Conservation (phyloP, 441 rosid species). For the Geranium incanum region DNA sequence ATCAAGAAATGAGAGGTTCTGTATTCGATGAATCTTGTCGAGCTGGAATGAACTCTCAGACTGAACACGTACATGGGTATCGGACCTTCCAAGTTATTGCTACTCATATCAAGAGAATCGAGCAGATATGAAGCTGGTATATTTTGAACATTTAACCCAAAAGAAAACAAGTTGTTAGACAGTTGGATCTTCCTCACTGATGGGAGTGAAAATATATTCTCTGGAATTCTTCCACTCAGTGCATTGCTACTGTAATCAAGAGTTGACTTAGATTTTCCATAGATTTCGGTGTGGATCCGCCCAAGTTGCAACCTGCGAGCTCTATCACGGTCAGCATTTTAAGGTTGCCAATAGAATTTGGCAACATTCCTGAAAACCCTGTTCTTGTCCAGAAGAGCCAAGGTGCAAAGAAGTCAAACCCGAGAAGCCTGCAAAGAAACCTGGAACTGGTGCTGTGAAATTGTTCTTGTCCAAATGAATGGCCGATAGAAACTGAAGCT, state of each 20-base stretch:
- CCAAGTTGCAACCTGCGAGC: constrained; percentile 7
- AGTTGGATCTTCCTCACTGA: background rate
- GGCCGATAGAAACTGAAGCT: constrained; percentile 20
- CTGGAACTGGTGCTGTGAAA: constrained; percentile 6
- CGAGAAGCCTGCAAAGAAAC: constrained; percentile 10
- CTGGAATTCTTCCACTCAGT: constrained; percentile 12
- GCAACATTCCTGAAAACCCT: constrained; percentile 24
- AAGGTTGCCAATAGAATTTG: constrained; percentile 29
- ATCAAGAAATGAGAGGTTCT: constrained; percentile 11
- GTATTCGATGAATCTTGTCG: background rate
- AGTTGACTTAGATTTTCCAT: constrained; percentile 18
- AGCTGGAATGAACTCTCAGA: background rate
- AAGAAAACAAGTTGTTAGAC: background rate
- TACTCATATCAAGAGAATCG: background rate
- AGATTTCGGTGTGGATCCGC: constrained; percentile 26
- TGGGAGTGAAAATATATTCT: constrained; percentile 10
- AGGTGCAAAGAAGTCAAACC: constrained; percentile 4
- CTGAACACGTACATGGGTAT: background rate
- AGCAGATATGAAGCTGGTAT: background rate
- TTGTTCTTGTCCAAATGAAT: constrained; percentile 9
- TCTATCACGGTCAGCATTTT: constrained; percentile 18
- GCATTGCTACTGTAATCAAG: background rate
- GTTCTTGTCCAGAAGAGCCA: rapidly evolving
- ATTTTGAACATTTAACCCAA: background rate
- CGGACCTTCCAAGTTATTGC: background rate